Evolutionary conservation across 306 rosid species (phyloP), one percentile per base, ranked within the genome.

Genomic region (Citrullus mucosospermus): DNA sequence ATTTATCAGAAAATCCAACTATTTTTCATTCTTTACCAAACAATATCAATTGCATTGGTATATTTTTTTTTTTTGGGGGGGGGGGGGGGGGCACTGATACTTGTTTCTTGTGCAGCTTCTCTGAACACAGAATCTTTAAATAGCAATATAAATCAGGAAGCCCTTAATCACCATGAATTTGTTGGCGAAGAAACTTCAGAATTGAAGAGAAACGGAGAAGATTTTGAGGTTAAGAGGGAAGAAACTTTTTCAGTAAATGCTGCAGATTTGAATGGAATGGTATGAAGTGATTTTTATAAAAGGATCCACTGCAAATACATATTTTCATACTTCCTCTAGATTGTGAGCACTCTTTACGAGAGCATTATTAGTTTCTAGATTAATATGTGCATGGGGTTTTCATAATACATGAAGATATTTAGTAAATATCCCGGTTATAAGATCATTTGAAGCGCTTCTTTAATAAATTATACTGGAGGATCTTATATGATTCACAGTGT

Each of bases 91-190:
- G 84, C n/a, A 70, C 82, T 63, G 83, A 69, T 79, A 79, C 20
- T 82, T 83, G 39, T 36, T 34, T 43, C 85, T 90, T 60, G 72
- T 78, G 41, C 78, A 92, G 98, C 88, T 87, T 80, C 88, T 67
- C 75, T 86, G 16, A 85, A 86, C 89, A 80, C 80, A 67, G 83
- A 79, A 58, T 78, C 84, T 78, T 74, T 83, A 18, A 63, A 81
- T 79, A 89, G 81, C 75, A 43, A 72, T 81, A 85, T 71, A 81
- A 82, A 86, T 68, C 81, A 71, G 78, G 89, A 85, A 78, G 88
- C 85, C 38, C 73, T 80, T 81, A 84, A 88, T 57, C 66, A 75
- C 73, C 84, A 76, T 39, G 91, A 85, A 61, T 39, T 46, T 55
- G 77, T 75, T 69, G 85, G 83, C 76, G 84, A 83, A 70, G 90